Evolutionary conservation across 805 yeast genomes (phyloP).

Genomic region (Jamesozyma gamospora): DNA sequence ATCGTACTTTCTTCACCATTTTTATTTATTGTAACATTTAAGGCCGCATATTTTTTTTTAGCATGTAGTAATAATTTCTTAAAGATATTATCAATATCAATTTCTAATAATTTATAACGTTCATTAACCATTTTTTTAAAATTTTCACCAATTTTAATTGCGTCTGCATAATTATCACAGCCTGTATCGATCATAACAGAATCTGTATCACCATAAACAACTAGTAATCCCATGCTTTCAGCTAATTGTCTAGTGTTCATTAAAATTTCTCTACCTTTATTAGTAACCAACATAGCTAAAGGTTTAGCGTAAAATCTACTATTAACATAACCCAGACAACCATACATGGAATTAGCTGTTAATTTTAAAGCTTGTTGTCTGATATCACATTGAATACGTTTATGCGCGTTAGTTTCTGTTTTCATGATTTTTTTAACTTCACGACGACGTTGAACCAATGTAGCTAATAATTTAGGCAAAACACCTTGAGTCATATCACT

Average conservation of each 20-base stretch:
- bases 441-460: slow-evolving; percentile 81
- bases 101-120: slow-evolving; percentile 76
- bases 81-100: slow-evolving; percentile 91
- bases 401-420: slow-evolving; percentile 53
- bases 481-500: slow-evolving; percentile 60
- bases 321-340: slow-evolving; percentile 87
- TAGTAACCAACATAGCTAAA: slow-evolving; percentile 88
- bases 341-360: slow-evolving; percentile 99
- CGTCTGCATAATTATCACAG: slow-evolving; percentile 55
- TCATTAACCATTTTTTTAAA: slow-evolving; percentile 83
- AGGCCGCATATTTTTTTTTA: slow-evolving; percentile 96
- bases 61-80: slow-evolving; percentile 76
- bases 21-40: slow-evolving; percentile 46
- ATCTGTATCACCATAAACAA: slow-evolving; percentile 97
- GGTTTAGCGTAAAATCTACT: slow-evolving; percentile 95
- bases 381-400: slow-evolving; percentile 80
- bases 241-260: slow-evolving; percentile 90
- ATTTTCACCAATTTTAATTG: slow-evolving; percentile 71
- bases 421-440: slow-evolving; percentile 84
- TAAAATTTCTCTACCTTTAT: slow-evolving; percentile 89
- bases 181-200: slow-evolving; percentile 97
- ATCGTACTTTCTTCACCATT: slow-evolving; percentile 47
- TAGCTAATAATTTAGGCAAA: slow-evolving; percentile 71
- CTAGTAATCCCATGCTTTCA: slow-evolving; percentile 70
- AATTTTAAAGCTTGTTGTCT: slow-evolving; percentile 92